Evolutionary conservation across 1,139 yeast species (phyloP).

Genomic region (Geotrichum siamense): DNA sequence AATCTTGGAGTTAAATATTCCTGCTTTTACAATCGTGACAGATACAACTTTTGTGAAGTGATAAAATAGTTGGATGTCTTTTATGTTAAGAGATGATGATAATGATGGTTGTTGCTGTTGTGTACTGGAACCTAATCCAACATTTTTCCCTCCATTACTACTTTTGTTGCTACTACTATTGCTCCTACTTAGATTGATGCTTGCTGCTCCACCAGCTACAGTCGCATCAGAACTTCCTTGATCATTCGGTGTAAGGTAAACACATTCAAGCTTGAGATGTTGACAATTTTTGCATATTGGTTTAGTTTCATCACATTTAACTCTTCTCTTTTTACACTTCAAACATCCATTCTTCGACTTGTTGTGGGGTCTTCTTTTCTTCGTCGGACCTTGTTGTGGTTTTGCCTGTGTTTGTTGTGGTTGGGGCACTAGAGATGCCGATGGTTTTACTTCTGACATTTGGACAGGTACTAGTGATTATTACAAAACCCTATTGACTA

Average conservation of each 20-base stretch:
- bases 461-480: too few relatives aligned
- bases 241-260: constrained; percentile 24
- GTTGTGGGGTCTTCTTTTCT: constrained; percentile 48
- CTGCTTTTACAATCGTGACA: constrained; percentile 82
- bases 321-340: constrained; percentile 81
- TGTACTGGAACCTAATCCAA: constrained; percentile 17
- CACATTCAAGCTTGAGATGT: constrained; percentile 69
- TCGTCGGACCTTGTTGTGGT: constrained; percentile 2
- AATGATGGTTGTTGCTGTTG: constrained; percentile 28
- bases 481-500: background rate
- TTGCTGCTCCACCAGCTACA: background rate
- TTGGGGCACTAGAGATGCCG: background rate
- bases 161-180: constrained; percentile 22
- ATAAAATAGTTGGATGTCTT: constrained; percentile 74
- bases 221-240: background rate
- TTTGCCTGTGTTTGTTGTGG: background rate
- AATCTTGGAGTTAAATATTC: constrained; percentile 76
- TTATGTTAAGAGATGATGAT: constrained; percentile 46
- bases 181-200: constrained; percentile 3
- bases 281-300: constrained; percentile 76
- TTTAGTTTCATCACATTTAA: constrained; percentile 83
- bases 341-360: constrained; percentile 85
- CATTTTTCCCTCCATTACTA: constrained; percentile 20
- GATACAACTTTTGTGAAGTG: constrained; percentile 83
- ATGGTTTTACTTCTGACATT: constrained; percentile 1